These are phyloP conservation scores for Thuja plicata DNA, from an alignment of 83 land plant genomes.

Conservation along the genomic window DNA sequence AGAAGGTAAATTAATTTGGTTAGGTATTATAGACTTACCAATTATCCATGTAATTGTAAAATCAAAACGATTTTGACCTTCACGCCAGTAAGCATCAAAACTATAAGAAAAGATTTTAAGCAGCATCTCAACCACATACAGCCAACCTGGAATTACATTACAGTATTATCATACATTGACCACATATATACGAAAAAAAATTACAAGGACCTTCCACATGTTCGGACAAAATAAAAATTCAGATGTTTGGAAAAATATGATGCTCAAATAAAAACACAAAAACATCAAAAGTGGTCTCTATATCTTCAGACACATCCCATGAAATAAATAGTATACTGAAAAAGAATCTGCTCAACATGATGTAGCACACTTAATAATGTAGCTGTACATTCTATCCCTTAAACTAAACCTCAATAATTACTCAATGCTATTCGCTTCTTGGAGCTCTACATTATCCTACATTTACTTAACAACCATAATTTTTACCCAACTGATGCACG, in stretches of 20 bases:
- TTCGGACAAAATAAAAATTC: not conserved
- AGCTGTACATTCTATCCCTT: not conserved
- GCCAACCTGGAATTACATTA: constrained; percentile 63
- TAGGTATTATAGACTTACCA: constrained; percentile 38
- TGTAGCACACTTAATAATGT: not conserved
- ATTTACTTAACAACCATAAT: not conserved
- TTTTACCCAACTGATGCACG: not conserved
- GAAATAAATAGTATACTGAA: not conserved
- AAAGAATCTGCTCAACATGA: not conserved
- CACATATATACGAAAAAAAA: not conserved
- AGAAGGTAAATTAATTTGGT: not conserved
- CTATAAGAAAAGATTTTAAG: constrained; percentile 71
- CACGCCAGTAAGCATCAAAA: constrained; percentile 79
- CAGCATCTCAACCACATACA: constrained; percentile 83
- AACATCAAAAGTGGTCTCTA: not conserved
- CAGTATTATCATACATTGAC: not conserved
- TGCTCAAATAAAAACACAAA: not conserved
- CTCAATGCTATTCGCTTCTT: not conserved
- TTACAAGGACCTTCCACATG: not conserved
- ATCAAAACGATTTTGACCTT: constrained; percentile 84
- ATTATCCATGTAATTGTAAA: constrained; percentile 81
- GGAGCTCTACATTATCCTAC: not conserved
- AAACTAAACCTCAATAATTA: not conserved
- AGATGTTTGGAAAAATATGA: not conserved
- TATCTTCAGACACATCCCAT: not conserved